Evolutionary conservation across 2,329 filamentous ascomycete genomes (phyloP).

Genomic region (Aspergillus ochraceoroseus): DNA sequence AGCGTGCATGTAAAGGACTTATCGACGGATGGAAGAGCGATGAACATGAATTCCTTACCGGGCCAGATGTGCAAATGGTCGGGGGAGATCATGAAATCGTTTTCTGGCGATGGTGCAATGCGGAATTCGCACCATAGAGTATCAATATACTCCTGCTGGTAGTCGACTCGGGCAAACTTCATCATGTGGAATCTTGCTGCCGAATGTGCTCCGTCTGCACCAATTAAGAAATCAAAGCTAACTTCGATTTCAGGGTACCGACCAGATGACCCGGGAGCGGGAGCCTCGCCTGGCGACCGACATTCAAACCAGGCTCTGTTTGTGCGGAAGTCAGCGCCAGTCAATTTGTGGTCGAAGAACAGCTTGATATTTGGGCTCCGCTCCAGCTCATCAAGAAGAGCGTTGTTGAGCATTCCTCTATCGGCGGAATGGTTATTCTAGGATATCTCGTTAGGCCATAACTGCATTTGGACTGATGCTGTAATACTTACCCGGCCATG

Average conservation of each 20-base stretch:
- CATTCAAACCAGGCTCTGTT: constrained; percentile 84
- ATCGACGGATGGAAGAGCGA: constrained; percentile 84
- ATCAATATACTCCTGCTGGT: constrained; percentile 91
- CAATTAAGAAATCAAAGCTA: constrained; percentile 86
- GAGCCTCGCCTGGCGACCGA: constrained; percentile 32
- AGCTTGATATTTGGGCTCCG: constrained; percentile 82
- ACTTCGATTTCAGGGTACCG: constrained; percentile 71
- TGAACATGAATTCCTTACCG: constrained; percentile 92
- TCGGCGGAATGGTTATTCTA: constrained; percentile 84
- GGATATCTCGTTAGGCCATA: constrained; percentile 8
- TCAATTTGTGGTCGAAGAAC: constrained; percentile 90
- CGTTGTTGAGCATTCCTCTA: constrained; percentile 73
- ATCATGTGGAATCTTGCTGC: constrained; percentile 88
- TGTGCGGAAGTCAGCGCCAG: constrained; percentile 74
- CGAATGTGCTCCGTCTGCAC: constrained; percentile 92
- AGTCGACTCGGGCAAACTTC: constrained; percentile 89
- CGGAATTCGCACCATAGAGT: constrained; percentile 96
- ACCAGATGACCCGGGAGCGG: constrained; percentile 29
- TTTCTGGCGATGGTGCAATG: constrained; percentile 54
- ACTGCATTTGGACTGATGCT: constrained; percentile 1
- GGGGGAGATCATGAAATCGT: constrained; percentile 73
- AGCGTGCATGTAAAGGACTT: constrained; percentile 93
- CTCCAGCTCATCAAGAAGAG: constrained; percentile 77
- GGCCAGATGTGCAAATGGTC: constrained; percentile 98
- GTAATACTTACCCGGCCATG: constrained; percentile 67